Conservation (phyloP, 2,329 filamentous ascomycete species). For the Cryphonectria radicalis region DNA sequence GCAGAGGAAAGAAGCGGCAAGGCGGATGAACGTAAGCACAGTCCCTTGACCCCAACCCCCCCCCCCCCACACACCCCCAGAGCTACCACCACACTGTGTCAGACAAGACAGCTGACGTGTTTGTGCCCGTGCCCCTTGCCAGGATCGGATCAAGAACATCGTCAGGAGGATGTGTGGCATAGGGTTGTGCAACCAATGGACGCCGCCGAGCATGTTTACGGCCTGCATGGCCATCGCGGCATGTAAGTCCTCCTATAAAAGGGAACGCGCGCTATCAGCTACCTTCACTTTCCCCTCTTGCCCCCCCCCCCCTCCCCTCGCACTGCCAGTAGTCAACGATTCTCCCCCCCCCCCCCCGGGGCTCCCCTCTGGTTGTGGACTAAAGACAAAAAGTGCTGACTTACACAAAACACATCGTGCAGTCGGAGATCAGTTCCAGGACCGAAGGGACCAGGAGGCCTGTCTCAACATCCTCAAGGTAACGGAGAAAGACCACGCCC, state of each 20-base stretch:
- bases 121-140: not conserved
- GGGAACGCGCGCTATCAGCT: not conserved
- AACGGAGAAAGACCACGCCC: slow-evolving; percentile 39
- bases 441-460: slow-evolving; percentile 36
- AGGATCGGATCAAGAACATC: slow-evolving; percentile 50
- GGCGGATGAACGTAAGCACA: slow-evolving; percentile 46
- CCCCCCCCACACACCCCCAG: too few relatives aligned
- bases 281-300: not conserved
- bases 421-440: slow-evolving; percentile 40
- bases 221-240: slow-evolving; percentile 59
- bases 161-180: slow-evolving; percentile 63
- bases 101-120: not conserved
- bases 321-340: not conserved
- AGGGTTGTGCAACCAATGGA: slow-evolving; percentile 58
- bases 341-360: too few relatives aligned
- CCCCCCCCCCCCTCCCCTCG: too few relatives aligned
- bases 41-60: not conserved
- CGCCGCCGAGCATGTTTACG: slow-evolving; percentile 60
- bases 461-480: slow-evolving; percentile 37
- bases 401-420: slow-evolving; percentile 16
- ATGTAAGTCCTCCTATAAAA: slow-evolving; percentile 44
- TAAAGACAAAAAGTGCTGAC: slow-evolving; percentile 9
- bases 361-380: not conserved
- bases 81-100: not conserved
- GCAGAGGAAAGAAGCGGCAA: slow-evolving; percentile 43